Evolutionary conservation across 2,329 filamentous ascomycete genomes (phyloP).

Genomic region (Colletotrichum sp.): DNA sequence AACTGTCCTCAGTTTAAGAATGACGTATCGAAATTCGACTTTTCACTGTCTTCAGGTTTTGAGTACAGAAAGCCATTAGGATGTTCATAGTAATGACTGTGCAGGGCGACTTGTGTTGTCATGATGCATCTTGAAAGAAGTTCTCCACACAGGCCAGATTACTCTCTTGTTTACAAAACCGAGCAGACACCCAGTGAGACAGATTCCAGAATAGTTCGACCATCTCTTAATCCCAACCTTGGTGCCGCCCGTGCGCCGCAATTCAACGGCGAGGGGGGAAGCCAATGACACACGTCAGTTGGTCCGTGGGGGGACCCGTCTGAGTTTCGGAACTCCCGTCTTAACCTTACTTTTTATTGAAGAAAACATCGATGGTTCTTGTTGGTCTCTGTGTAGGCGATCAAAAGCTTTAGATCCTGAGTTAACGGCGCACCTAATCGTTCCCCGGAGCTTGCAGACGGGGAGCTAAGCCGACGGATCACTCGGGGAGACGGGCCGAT

Average conservation of each 20-base stretch:
- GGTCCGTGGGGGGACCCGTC: not conserved
- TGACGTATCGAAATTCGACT: not conserved
- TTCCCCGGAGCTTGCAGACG: not conserved
- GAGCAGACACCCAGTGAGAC: not conserved
- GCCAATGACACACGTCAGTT: not conserved
- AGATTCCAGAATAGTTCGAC: not conserved
- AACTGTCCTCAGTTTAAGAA: no score
- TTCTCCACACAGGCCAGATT: not conserved
- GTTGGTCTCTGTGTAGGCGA: not conserved
- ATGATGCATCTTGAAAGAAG: not conserved
- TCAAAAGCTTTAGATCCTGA: not conserved
- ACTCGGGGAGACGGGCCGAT: not conserved
- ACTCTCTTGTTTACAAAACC: no score
- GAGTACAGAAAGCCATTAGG: not conserved
- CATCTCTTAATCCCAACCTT: not conserved
- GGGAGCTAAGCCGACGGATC: not conserved
- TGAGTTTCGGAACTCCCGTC: not conserved
- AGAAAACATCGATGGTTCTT: not conserved
- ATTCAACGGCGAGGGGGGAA: not conserved
- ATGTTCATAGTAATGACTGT: not conserved
- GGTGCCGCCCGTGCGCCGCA: not conserved
- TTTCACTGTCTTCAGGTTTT: not conserved
- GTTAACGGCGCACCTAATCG: no score
- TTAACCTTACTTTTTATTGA: not conserved
- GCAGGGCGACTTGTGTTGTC: rapidly evolving